Conservation (phyloP, 805 yeast genomes). For the Zygoascus ofunaensis region DNA sequence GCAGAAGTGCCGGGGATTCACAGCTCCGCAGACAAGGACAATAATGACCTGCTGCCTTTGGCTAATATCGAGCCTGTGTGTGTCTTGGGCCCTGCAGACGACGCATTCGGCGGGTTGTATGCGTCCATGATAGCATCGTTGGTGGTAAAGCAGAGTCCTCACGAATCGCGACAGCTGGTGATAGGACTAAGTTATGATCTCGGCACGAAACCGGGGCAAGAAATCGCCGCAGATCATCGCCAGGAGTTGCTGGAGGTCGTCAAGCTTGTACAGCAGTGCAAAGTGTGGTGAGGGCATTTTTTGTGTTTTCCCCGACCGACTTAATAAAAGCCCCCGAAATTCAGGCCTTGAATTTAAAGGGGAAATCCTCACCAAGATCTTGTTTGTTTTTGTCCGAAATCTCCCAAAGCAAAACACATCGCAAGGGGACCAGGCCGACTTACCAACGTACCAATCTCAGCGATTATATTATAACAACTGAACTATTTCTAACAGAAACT, state of each 20-base stretch:
- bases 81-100: constrained; percentile 18
- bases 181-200: constrained; percentile 26
- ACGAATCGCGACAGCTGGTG: constrained; percentile 24
- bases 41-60: constrained; percentile 16
- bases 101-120: constrained; percentile 23
- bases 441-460: too few species aligned
- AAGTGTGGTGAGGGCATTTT: constrained; percentile 24
- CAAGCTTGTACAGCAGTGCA: constrained; percentile 22
- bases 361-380: too few species aligned
- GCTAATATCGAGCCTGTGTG: constrained; percentile 21
- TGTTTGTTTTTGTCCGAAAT: too few species aligned
- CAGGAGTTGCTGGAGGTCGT: constrained; percentile 24
- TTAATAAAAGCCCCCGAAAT: too few species aligned
- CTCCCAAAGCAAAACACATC: too few species aligned
- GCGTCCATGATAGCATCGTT: constrained; percentile 26
- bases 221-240: constrained; percentile 19
- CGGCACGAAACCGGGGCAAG: constrained; percentile 21
- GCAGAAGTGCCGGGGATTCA: constrained; percentile 2
- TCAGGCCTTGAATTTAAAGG: too few species aligned
- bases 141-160: constrained; percentile 25
- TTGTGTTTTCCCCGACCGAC: too few species aligned
- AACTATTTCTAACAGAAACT: too few species aligned
- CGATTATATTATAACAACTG: too few species aligned
- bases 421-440: too few species aligned
- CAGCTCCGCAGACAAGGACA: background rate